Conservation (phyloP, 169 alveolate species). For the Plasmodium vinckei region DNA sequence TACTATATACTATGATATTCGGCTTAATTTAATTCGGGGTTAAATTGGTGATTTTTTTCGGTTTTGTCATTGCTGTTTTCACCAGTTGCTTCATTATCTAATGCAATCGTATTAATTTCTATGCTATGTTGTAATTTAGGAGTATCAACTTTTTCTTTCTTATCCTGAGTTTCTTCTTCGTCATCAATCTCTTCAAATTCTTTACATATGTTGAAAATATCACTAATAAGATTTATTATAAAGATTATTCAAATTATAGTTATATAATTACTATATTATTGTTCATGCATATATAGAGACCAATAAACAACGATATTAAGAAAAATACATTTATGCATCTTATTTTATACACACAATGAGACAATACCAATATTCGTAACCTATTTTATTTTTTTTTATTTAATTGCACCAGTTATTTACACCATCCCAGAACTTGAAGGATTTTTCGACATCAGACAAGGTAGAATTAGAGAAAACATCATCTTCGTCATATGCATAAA, state of each 20-base stretch:
- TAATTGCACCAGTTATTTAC: conserved; percentile 19
- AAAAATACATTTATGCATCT: too few relatives aligned
- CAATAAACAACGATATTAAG: too few relatives aligned
- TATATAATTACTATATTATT: conserved; percentile 4
- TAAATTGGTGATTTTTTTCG: too few relatives aligned
- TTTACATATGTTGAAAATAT: conserved; percentile 43
- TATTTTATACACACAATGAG: too few relatives aligned
- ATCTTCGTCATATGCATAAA: conserved; percentile 42
- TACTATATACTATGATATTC: too few relatives aligned
- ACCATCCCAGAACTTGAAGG: conserved; percentile 31
- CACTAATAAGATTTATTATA: conserved; percentile 6
- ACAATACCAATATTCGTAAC: too few relatives aligned
- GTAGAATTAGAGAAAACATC: conserved; percentile 55
- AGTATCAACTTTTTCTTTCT: neutral
- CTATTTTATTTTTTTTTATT: neutral
- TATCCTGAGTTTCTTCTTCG: conserved; percentile 12
- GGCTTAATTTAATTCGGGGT: too few relatives aligned
- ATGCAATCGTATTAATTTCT: conserved; percentile 50
- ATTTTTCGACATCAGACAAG: conserved; percentile 60
- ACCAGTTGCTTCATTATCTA: neutral
- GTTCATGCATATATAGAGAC: too few relatives aligned
- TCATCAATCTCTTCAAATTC: conserved; percentile 73
- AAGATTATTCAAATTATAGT: neutral
- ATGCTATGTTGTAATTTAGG: conserved; percentile 5
- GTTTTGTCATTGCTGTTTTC: neutral